These are phyloP conservation scores for Chlamydomonas sp. DNA, from an alignment of 139 green algal species.

Conservation along the genomic window DNA sequence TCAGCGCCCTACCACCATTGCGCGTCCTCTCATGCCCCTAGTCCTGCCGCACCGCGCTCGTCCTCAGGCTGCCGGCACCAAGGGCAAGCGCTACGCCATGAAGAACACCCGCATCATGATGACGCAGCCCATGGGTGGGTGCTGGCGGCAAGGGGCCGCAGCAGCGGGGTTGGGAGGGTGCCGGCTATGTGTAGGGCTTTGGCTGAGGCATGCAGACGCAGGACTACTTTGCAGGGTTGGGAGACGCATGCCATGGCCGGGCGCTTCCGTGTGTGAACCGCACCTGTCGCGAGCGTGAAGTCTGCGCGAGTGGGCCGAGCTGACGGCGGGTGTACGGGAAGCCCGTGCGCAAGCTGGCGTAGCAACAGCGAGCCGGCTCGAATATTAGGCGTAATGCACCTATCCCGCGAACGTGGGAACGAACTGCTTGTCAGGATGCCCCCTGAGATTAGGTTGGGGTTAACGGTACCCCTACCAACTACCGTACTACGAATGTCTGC, in stretches of 20 bases:
- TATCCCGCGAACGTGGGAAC: too few relatives aligned
- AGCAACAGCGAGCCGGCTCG: too few relatives aligned
- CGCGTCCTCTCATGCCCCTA: neutral
- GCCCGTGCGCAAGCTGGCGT: too few relatives aligned
- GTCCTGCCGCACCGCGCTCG: neutral
- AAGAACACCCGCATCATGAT: slow-evolving; percentile 93
- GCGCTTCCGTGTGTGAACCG: too few relatives aligned
- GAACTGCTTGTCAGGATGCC: neutral
- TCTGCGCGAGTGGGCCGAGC: too few relatives aligned
- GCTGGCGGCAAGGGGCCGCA: neutral
- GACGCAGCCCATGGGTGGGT: slow-evolving; percentile 89
- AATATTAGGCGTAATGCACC: too few relatives aligned
- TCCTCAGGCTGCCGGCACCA: slow-evolving; percentile 78
- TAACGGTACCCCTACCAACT: neutral
- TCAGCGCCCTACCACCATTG: too few relatives aligned
- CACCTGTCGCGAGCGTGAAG: neutral
- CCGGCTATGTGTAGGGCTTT: neutral
- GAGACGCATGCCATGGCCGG: too few relatives aligned
- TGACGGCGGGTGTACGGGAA: too few relatives aligned
- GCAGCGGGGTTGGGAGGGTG: neutral
- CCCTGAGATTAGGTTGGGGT: too few relatives aligned
- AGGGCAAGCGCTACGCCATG: slow-evolving; percentile 94
- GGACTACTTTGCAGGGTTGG: too few relatives aligned
- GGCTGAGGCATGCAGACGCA: too few relatives aligned
- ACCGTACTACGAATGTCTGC: neutral